Evolutionary conservation across 140 eudicot species (phyloP).

Genomic region (Stevia rebaudiana): DNA sequence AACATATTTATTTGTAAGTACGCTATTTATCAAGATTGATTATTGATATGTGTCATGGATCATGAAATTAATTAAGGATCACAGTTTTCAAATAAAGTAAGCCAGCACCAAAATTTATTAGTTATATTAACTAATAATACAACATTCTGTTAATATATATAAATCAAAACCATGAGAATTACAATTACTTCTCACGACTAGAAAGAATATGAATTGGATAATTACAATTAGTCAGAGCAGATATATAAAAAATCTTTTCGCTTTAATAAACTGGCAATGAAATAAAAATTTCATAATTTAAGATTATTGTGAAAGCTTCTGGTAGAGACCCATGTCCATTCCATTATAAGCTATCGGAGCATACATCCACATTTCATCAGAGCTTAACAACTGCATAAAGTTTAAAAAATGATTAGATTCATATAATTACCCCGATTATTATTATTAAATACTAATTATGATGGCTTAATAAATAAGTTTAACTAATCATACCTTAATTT

Average conservation of each 20-base stretch:
- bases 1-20: background rate
- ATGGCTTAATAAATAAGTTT: background rate
- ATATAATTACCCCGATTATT: background rate
- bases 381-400: conserved; percentile 66
- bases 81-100: conserved; percentile 7
- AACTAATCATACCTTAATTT: conserved; percentile 56
- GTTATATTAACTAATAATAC: conserved; percentile 17
- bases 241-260: background rate
- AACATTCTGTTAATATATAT: conserved; percentile 16
- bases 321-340: conserved; percentile 75
- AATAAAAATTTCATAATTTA: conserved; percentile 2
- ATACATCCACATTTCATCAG: conserved; percentile 94
- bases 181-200: conserved; percentile 25
- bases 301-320: conserved; percentile 39
- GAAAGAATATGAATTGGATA: conserved; percentile 18
- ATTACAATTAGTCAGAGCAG: conserved; percentile 34
- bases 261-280: background rate
- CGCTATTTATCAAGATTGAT: too few species aligned
- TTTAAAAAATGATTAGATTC: background rate
- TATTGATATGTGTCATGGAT: background rate
- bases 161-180: conserved; percentile 21
- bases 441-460: background rate
- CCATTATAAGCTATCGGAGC: conserved; percentile 95
- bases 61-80: conserved; percentile 5
- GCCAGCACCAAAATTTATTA: conserved; percentile 7